Conservation (phyloP, 768 basidiomycete species). For the Amanita rubescens region DNA sequence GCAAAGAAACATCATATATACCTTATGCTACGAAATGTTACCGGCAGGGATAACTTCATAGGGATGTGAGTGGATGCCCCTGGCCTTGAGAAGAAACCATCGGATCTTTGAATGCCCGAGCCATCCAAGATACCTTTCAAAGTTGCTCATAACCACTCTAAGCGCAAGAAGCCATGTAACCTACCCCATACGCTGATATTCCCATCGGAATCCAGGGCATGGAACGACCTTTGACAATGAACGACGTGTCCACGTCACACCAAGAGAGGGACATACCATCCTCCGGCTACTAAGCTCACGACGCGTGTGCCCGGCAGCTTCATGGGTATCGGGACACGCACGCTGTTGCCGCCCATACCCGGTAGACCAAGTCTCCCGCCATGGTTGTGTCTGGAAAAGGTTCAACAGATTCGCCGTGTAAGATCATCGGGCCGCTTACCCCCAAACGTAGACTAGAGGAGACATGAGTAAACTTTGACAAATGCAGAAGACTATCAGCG, state of each 20-base stretch:
- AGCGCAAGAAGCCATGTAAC: conserved; percentile 10
- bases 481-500: not conserved
- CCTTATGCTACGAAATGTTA: conserved; percentile 60
- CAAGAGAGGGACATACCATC: conserved; percentile 49
- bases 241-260: not conserved
- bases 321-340: conserved; percentile 62
- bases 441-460: conserved; percentile 42
- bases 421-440: conserved; percentile 26
- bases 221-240: conserved; percentile 60
- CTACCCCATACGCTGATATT: conserved; percentile 76
- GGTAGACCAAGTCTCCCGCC: conserved; percentile 59
- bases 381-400: conserved; percentile 41
- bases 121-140: conserved; percentile 55
- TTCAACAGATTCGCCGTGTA: conserved; percentile 2
- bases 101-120: conserved; percentile 26
- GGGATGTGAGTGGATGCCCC: conserved; percentile 46
- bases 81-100: conserved; percentile 53
- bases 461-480: not conserved
- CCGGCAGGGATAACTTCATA: conserved; percentile 52
- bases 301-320: conserved; percentile 53
- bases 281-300: conserved; percentile 73
- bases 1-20: conserved; percentile 21
- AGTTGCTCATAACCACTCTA: conserved; percentile 5
- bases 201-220: conserved; percentile 74
- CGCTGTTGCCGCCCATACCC: conserved; percentile 24